Base-by-base conservation (phyloP, 257 asterid species). In the Solanum infundibuliforme region DNA sequence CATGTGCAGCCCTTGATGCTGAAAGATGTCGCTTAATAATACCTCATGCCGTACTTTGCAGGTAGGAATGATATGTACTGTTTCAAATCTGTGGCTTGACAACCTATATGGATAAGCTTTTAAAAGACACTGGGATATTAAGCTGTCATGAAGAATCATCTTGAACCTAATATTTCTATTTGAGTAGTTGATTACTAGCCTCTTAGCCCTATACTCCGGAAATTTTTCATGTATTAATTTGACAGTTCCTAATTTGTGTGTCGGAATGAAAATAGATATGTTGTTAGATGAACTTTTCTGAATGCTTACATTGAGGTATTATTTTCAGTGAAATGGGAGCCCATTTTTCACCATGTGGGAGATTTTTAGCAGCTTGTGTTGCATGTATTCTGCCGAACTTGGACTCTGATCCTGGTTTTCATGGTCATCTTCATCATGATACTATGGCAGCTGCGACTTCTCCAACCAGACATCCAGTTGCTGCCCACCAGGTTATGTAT, bases 21-120 rank as follows among this genome's bases (percentile, higher is more conserved):
- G 93, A 91, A 58, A 92, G 91, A 34, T 95, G 99, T 88, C 98
- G 96, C 88, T 89, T 97, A 89, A 95, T 92, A 7, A 97, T 97
- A 72, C 98, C 96, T 12, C 99, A 97, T 91, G 98, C 98, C 16
- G 99, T 97, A 41, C 98, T 97, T 87, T 97, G 99, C 88, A 97
- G 99, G 99, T 95, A 91, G 43, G 91, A 34, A 87, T 48, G 29
- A 82, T 82, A 16, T 29, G 38, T 48, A 46, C 85, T 81, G 43
- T 48, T 48, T 81, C 85, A 31, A 48, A 16, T 48, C 10, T 7
- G 55, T 81, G 41, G 85, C 29, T 81, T 81, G 68, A 58, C 23
- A 29, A 12, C 25, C 58, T 25, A 79, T 81, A 46, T 18, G 29
- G 41, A 29, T 81, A 29, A 29, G 69, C 39, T 18, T 81, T 48